These are phyloP conservation scores for Isoetes taiwanensis DNA, from an alignment of 75 land plant genomes.

Conservation along the genomic window DNA sequence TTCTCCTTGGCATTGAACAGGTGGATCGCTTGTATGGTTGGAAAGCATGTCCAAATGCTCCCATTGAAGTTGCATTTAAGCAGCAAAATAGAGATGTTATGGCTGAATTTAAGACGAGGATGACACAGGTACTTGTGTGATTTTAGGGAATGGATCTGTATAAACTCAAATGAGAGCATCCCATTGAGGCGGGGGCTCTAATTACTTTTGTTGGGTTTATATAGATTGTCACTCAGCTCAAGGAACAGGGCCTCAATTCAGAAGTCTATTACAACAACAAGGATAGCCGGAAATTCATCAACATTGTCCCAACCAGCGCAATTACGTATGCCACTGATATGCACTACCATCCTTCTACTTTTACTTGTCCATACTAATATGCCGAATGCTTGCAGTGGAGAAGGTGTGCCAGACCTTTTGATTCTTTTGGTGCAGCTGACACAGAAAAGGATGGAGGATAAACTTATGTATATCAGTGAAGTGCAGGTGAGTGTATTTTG, in stretches of 20 bases:
- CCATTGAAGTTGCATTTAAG: conserved; percentile 54
- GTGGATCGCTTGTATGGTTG: conserved; percentile 92
- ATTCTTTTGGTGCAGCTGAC: conserved; percentile 76
- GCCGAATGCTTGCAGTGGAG: conserved; percentile 51
- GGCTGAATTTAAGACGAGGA: conserved; percentile 66
- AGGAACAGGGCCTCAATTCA: conserved; percentile 92
- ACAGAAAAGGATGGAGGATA: conserved; percentile 85
- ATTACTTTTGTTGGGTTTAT: neutral
- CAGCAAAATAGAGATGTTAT: conserved; percentile 63
- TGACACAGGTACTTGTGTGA: conserved; percentile 32
- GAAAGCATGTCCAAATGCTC: conserved; percentile 65
- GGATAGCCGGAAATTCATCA: conserved; percentile 66
- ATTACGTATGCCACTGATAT: conserved; percentile 38
- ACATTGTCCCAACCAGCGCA: conserved; percentile 96
- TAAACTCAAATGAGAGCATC: too few relatives aligned
- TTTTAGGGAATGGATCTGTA: conserved; percentile 1
- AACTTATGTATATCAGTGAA: conserved; percentile 69
- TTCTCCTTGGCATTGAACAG: conserved; percentile 16
- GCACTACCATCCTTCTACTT: neutral
- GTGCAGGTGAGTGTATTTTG: conserved; percentile 76
- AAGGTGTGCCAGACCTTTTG: conserved; percentile 89
- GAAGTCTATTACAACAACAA: conserved; percentile 81
- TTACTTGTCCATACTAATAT: neutral
- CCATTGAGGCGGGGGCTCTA: too few relatives aligned
- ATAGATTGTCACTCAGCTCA: conserved; percentile 69